Conservation (phyloP, 2,329 filamentous ascomycete genomes). For the Pseudocercospora musae region DNA sequence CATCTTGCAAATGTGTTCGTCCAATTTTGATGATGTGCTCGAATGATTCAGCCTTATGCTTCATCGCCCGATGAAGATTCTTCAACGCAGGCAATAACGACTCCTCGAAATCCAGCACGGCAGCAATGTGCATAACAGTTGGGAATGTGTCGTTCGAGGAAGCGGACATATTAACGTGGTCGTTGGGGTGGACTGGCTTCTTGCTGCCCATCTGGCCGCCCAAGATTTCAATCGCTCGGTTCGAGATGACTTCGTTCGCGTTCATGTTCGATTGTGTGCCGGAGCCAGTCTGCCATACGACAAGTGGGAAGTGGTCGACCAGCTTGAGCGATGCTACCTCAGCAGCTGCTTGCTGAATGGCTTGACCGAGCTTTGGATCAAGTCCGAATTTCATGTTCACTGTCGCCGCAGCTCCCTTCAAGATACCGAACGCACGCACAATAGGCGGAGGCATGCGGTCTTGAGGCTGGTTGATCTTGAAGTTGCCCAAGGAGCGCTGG, state of each 20-base stretch:
- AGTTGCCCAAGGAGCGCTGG: slow-evolving; percentile 93
- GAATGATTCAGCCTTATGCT: slow-evolving; percentile 86
- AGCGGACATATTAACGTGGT: slow-evolving; percentile 98
- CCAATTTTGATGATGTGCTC: slow-evolving; percentile 98
- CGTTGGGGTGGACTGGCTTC: slow-evolving; percentile 98
- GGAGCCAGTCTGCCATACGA: slow-evolving; percentile 98
- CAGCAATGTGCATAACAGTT: slow-evolving; percentile 99
- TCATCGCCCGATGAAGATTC: slow-evolving; percentile 77
- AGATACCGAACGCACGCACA: slow-evolving; percentile 88
- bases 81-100: slow-evolving; percentile 78
- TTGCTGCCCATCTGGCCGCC: slow-evolving; percentile 92
- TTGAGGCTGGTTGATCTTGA: slow-evolving; percentile 98
- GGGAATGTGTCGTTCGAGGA: slow-evolving; percentile 99
- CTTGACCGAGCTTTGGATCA: slow-evolving; percentile 82
- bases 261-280: slow-evolving; percentile 99
- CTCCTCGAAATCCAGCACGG: slow-evolving; percentile 86
- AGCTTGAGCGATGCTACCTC: slow-evolving; percentile 94
- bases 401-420: slow-evolving; percentile 92
- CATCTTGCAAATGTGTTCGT: slow-evolving; percentile 94
- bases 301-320: slow-evolving; percentile 93
- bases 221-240: slow-evolving; percentile 96
- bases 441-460: slow-evolving; percentile 96
- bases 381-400: slow-evolving; percentile 96
- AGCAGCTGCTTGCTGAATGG: slow-evolving; percentile 88
- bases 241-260: slow-evolving; percentile 99